A percentile compares a stretch with the other conserved stretches of the same genome.
These are phyloP conservation scores for Globisporangium takayamanum DNA, from an alignment of 352 stramenopile genomes.

Conservation along the genomic window DNA sequence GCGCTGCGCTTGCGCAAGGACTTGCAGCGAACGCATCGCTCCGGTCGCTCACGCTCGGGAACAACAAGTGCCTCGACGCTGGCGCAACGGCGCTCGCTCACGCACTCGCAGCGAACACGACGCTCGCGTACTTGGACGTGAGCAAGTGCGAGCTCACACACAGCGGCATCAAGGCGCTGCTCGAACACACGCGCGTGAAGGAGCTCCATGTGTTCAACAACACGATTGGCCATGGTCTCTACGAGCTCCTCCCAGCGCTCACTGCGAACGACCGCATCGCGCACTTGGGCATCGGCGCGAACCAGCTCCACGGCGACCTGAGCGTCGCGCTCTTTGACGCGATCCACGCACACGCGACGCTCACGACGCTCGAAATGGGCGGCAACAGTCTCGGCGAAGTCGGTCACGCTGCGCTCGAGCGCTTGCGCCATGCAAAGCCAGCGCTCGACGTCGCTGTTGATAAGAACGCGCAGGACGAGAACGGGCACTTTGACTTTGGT, in stretches of 20 bases:
- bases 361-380: slow-evolving; percentile 81
- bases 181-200: slow-evolving; percentile 36
- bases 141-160: slow-evolving; percentile 62
- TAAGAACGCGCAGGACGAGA: slow-evolving; percentile 71
- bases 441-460: slow-evolving; percentile 68
- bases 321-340: slow-evolving; percentile 56
- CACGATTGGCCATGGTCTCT: slow-evolving; percentile 43
- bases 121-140: slow-evolving; percentile 54
- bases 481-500: slow-evolving; percentile 42
- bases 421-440: slow-evolving; percentile 46
- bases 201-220: slow-evolving; percentile 80
- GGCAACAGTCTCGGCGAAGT: slow-evolving; percentile 72
- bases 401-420: slow-evolving; percentile 56
- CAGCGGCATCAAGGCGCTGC: slow-evolving; percentile 34
- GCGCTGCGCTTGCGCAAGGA: slow-evolving; percentile 31
- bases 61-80: slow-evolving; percentile 55
- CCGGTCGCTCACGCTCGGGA: slow-evolving; percentile 38
- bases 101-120: slow-evolving; percentile 27
- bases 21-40: slow-evolving; percentile 43
- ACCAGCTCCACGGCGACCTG: slow-evolving; percentile 55
- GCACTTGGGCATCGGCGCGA: slow-evolving; percentile 62
- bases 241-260: slow-evolving; percentile 41
- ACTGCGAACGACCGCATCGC: slow-evolving; percentile 46
- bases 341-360: slow-evolving; percentile 51
- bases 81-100: slow-evolving; percentile 32